Conservation (phyloP, 805 yeast species). For the Ogataea wickerhamii region DNA sequence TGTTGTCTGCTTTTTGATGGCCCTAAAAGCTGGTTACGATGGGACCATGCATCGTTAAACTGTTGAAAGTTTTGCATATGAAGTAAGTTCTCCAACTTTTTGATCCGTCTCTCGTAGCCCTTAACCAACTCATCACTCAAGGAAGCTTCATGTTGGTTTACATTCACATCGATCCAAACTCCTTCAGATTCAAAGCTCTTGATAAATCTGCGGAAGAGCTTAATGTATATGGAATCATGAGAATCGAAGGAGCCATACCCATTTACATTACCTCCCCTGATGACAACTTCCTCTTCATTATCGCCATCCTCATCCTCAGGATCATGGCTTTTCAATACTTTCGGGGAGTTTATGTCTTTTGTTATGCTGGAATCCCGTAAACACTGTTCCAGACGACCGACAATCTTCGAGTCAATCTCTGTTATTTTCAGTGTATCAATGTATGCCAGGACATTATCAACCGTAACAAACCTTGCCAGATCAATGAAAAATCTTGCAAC, state of each 20-base stretch:
- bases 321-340: background rate
- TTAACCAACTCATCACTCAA: slow-evolving; percentile 40
- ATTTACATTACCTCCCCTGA: slow-evolving; percentile 21
- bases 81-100: slow-evolving; percentile 69
- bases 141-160: slow-evolving; percentile 27
- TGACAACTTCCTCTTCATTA: slow-evolving; percentile 21
- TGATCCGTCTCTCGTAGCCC: slow-evolving; percentile 69
- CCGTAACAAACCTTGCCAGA: slow-evolving; percentile 21
- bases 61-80: slow-evolving; percentile 69
- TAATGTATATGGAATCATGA: slow-evolving; percentile 33
- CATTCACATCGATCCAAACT: slow-evolving; percentile 30
- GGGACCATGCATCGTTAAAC: slow-evolving; percentile 38
- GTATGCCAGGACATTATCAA: slow-evolving; percentile 35
- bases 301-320: slow-evolving; percentile 12
- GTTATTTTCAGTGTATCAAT: slow-evolving; percentile 32
- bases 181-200: slow-evolving; percentile 42
- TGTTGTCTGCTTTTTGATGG: slow-evolving; percentile 7
- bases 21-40: slow-evolving; percentile 8
- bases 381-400: slow-evolving; percentile 36
- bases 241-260: slow-evolving; percentile 32
- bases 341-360: slow-evolving; percentile 1
- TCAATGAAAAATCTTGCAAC: slow-evolving; percentile 14
- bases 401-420: slow-evolving; percentile 31
- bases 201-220: slow-evolving; percentile 41
- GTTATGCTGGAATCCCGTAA: slow-evolving; percentile 25